phyloP scores from a whole-genome alignment of 768 basidiomycete species.

The Myochromella boudieri region DNA sequence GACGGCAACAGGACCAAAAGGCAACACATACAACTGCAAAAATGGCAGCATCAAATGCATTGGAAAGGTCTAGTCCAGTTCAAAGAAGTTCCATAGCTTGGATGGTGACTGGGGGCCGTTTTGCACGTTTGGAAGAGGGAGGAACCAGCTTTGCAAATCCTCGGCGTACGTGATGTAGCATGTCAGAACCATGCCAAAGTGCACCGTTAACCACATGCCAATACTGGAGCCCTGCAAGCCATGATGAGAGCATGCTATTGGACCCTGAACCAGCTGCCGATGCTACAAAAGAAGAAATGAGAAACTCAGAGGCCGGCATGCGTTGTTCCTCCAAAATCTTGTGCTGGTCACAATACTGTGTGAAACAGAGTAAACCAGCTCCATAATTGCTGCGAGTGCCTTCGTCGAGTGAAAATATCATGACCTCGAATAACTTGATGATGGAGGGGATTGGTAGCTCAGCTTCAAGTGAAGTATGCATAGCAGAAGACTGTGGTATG shows the following conservation, averaged over 20 bases:
- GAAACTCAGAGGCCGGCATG: conserved; percentile 31
- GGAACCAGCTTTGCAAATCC: conserved; percentile 10
- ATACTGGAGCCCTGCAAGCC: conserved; percentile 2
- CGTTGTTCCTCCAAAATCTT: conserved; percentile 24
- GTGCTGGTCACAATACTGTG: conserved; percentile 33
- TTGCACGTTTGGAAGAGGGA: conserved; percentile 1
- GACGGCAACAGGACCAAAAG: conserved; percentile 11
- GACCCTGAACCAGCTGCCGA: conserved; percentile 2
- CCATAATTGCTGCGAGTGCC: conserved; percentile 28
- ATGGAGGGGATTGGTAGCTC: neutral
- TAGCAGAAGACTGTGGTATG: conserved; percentile 2
- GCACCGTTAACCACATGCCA: conserved; percentile 11
- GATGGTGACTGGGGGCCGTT: too few species aligned
- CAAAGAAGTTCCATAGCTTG: neutral
- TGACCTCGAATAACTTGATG: too few species aligned
- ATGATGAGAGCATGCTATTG: neutral
- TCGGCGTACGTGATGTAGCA: conserved; percentile 5
- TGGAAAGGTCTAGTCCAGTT: conserved; percentile 10
- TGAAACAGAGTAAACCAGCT: conserved; percentile 32
- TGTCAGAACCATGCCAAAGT: conserved; percentile 6
- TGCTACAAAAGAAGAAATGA: conserved; percentile 33
- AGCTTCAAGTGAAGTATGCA: too few species aligned
- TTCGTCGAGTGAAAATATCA: too few species aligned
- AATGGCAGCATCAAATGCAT: conserved; percentile 6
- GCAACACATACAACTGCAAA: conserved; percentile 10